Percentiles rank a stretch among this genome's conserved stretches.
Conservation (phyloP, 768 basidiomycete species). For the Mycena chlorophos region DNA sequence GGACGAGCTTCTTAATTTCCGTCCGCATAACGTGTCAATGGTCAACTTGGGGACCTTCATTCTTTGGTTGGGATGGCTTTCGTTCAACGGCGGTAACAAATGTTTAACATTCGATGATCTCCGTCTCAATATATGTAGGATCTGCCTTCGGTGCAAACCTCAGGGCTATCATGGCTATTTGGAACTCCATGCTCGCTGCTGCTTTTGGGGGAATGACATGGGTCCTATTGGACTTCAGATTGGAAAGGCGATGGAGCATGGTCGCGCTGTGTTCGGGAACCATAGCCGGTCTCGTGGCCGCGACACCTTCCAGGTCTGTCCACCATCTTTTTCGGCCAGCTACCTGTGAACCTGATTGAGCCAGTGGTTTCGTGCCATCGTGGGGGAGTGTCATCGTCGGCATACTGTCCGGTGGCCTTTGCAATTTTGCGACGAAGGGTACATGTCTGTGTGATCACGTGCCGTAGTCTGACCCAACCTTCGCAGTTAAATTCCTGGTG, state of each 20-base stretch:
- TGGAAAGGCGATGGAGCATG: constrained; percentile 83
- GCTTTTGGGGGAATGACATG: constrained; percentile 82
- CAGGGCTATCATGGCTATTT: constrained; percentile 79
- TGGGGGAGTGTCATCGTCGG: constrained; percentile 81
- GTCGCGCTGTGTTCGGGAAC: constrained; percentile 94
- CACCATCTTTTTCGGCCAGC: too few relatives aligned
- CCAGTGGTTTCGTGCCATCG: constrained; percentile 72
- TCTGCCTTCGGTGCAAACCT: constrained; percentile 87
- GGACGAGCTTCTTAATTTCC: constrained; percentile 72
- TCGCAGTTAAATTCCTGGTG: constrained; percentile 65
- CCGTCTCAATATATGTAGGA: constrained; percentile 60
- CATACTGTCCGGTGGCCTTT: constrained; percentile 64
- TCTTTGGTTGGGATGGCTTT: constrained; percentile 68
- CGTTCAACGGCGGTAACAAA: neutral
- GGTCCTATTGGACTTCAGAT: constrained; percentile 77
- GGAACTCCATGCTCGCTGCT: constrained; percentile 87
- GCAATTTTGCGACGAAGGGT: constrained; percentile 86
- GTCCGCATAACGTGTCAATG: constrained; percentile 85
- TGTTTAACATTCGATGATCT: neutral
- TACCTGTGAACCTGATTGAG: too few relatives aligned
- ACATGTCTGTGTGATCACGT: constrained; percentile 29
- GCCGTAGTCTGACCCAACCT: neutral
- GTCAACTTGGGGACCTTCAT: constrained; percentile 83
- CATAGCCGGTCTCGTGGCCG: constrained; percentile 85
- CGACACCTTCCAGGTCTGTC: constrained; percentile 66